These are phyloP conservation scores for Pseudozyma thailandica DNA, from an alignment of 1,284 basidiomycete genomes.

Conservation along the genomic window DNA sequence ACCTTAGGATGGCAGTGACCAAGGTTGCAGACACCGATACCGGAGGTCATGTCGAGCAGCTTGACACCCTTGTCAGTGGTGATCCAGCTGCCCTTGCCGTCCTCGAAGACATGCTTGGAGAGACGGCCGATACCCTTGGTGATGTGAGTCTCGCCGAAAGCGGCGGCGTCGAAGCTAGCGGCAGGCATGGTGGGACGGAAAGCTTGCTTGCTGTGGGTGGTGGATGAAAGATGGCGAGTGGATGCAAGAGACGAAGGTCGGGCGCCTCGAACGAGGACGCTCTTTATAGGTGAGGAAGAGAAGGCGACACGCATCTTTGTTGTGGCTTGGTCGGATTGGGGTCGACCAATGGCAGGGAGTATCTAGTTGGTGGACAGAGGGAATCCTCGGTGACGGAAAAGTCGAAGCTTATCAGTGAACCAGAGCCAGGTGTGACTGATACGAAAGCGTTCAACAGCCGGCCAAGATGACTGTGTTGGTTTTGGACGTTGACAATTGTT, in stretches of 20 bases:
- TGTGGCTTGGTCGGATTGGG: not conserved
- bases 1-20: slow-evolving; percentile 66
- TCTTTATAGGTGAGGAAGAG: slow-evolving; percentile 36
- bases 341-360: not conserved
- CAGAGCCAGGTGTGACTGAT: not conserved
- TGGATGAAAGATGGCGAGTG: slow-evolving; percentile 10
- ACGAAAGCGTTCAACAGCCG: not conserved
- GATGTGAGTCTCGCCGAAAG: slow-evolving; percentile 61
- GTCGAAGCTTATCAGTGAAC: slow-evolving; percentile 6
- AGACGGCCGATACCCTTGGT: slow-evolving; percentile 63
- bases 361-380: not conserved
- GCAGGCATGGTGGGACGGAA: slow-evolving; percentile 38
- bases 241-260: not conserved
- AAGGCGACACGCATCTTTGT: slow-evolving; percentile 19
- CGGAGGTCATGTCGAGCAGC: slow-evolving; percentile 64
- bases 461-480: not conserved
- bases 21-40: slow-evolving; percentile 65
- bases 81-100: slow-evolving; percentile 59
- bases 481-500: not conserved
- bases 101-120: slow-evolving; percentile 57
- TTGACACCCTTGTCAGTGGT: slow-evolving; percentile 56
- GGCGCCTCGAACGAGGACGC: slow-evolving; percentile 9
- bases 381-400: not conserved
- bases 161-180: slow-evolving; percentile 40
- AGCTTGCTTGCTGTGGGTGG: not conserved